These are phyloP conservation scores for Yamagishiella unicocca DNA, from an alignment of 139 green algal species.

Conservation along the genomic window DNA sequence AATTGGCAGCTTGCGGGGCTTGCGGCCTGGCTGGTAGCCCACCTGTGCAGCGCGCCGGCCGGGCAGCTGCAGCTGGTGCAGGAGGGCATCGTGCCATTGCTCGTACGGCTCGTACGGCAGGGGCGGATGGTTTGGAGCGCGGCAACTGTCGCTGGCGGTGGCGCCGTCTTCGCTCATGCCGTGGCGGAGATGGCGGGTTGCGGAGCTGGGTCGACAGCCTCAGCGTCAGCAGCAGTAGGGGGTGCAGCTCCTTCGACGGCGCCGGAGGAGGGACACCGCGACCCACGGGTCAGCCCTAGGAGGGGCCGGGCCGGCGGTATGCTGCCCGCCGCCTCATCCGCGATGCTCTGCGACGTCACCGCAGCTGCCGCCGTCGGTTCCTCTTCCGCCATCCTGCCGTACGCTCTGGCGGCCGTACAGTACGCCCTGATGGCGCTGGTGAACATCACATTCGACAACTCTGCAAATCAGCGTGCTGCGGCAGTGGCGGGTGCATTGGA, in stretches of 20 bases:
- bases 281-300: neutral
- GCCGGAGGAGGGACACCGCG: too few relatives aligned
- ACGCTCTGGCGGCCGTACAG: neutral
- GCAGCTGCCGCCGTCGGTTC: neutral
- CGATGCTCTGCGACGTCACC: neutral
- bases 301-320: neutral
- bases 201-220: too few relatives aligned
- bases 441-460: slow-evolving; percentile 25
- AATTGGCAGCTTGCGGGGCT: slow-evolving; percentile 24
- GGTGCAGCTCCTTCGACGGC: too few relatives aligned
- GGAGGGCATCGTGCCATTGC: neutral
- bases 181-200: too few relatives aligned
- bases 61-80: slow-evolving; percentile 25
- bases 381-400: neutral
- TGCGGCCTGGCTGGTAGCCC: slow-evolving; percentile 19
- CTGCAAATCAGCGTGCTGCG: neutral
- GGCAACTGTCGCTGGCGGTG: neutral
- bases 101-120: slow-evolving; percentile 13
- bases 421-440: slow-evolving; percentile 43
- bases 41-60: neutral
- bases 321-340: neutral
- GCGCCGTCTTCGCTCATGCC: neutral
- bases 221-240: neutral
- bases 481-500: neutral
- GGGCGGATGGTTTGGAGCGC: neutral